Evolutionary conservation across 148 eudicot genomes (phyloP), one percentile per base, ranked within the genome.

Genomic region (Mesembryanthemum crystallinum): DNA sequence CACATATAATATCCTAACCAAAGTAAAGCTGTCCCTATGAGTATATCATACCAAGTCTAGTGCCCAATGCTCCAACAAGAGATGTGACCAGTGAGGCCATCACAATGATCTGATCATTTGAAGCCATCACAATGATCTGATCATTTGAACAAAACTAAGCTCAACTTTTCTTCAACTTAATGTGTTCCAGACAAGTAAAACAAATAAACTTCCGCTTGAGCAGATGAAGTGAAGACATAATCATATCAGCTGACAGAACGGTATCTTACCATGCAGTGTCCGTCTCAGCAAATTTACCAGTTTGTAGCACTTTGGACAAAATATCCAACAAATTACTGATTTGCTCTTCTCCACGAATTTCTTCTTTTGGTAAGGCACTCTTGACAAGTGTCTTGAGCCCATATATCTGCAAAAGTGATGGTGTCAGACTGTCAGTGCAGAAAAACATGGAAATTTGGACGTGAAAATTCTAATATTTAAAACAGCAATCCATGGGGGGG

Each of bases 331-430:
- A 69, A 71, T 84, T 68, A 83, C 71, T 69, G 68, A 91, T 79
- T n/a, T 85, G 83, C 33, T 79, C 87, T 79, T 75, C 67, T 73
- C 77, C 76, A 67, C 72, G 78, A 79, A 75, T 75, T 64, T 82
- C 76, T 81, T 80, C 79, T 78, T 89, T 91, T 57, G 91, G 88
- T 77, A 91, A 66, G 74, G 85, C 84, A 65, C 92, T 81, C 80
- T 87, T 90, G 76, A 95, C 97, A 75, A 92, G 92, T 70, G 90
- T 79, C 81, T 95, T 95, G 69, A 95, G 88, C 72, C 90, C 99
- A 80, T 80, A 90, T 37, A 89, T 87, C 97, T 92, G 87, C 73
- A 81, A 33, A 69, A 71, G 71, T 68, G 52, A 73, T 32, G 17
- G 60, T 49, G 14, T 49, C 7, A 62, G 35, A 20, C 43, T 49